A percentile compares a stretch with the other conserved stretches of the same genome.
These are phyloP conservation scores for Chalciporus piperatus DNA, from an alignment of 768 basidiomycete genomes.

Conservation along the genomic window DNA sequence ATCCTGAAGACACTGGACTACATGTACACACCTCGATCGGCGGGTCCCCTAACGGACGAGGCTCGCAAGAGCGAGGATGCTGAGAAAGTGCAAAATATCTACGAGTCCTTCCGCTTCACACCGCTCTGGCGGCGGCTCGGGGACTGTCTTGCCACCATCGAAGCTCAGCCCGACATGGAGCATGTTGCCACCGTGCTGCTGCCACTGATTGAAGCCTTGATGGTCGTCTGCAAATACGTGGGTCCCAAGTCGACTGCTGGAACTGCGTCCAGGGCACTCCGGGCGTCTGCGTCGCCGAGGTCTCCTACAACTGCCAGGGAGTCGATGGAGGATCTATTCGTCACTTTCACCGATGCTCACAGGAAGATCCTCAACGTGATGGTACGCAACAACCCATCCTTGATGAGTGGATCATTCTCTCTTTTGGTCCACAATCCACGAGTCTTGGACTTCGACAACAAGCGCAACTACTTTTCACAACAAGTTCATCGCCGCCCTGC, in stretches of 20 bases:
- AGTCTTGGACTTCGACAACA: conserved; percentile 99
- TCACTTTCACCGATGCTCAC: conserved; percentile 90
- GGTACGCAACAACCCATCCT: conserved; percentile 96
- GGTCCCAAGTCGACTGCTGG: conserved; percentile 57
- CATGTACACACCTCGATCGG: conserved; percentile 73
- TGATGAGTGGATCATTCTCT: conserved; percentile 98
- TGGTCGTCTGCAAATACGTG: conserved; percentile 98
- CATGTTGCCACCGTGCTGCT: conserved; percentile 91
- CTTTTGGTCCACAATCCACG: conserved; percentile 93
- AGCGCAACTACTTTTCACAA: conserved; percentile 93
- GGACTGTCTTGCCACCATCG: conserved; percentile 83
- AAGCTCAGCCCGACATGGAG: conserved; percentile 74
- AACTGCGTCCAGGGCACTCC: conserved; percentile 47
- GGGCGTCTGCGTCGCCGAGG: conserved; percentile 66
- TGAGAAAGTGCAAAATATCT: conserved; percentile 84
- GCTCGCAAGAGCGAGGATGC: conserved; percentile 50
- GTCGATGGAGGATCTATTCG: conserved; percentile 87
- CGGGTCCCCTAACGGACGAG: conserved; percentile 37
- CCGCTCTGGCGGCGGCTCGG: conserved; percentile 86
- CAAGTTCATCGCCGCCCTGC: conserved; percentile 84
- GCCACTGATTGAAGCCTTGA: conserved; percentile 92
- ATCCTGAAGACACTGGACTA: conserved; percentile 98
- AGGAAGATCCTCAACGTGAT: conserved; percentile 93
- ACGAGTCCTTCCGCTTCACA: conserved; percentile 88
- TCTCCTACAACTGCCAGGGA: conserved; percentile 69